Evolutionary conservation across 176 grass and related monocot species (phyloP), one percentile per base, ranked within the genome.

Genomic region (Cymbopogon citratus): DNA sequence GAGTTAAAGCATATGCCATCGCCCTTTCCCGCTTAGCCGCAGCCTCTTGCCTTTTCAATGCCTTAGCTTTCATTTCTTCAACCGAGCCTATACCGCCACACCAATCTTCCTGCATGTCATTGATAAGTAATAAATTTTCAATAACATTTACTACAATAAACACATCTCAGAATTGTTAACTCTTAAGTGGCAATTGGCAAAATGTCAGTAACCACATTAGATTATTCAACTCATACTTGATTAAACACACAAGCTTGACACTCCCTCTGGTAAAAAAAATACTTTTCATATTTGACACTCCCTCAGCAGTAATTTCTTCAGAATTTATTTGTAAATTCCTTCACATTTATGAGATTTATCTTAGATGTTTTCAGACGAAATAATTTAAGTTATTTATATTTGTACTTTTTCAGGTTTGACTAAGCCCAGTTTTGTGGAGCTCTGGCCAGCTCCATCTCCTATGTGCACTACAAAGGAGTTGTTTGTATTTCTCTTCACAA

Each of bases 1-100:
- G 96, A 19, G 91, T 99, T 77, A 99, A 83, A 87, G 96, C 96
- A 81, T 99, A 99, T 19, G 96, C 96, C 88, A 91, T 95, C 15
- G 96, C 96, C 91, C 96, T 84, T 77, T 99, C 96, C 77, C 96
- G 66, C 76, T 91, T 99, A 73, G 92, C 89, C 1, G 89, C 91
- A 80, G 96, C 96, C 79, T 95, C 91, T 91, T 99, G 90, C 66
- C 91, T 91, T 85, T 99, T 99, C 56, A 95, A 48, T 73, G 87
- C 68, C 66, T 93, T 99, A 45, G 87, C 83, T 77, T 99, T 85
- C 84, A 99, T 95, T 90, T 99, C 88, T 87, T 99, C 89, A 10
- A 81, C 80, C 0, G 96, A 99, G 56, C 93, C 93, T 85, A 90
- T 86, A 84, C 74, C 60, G 31, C 89, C 93, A 85, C 93, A 99